Percentiles rank a stretch among this genome's conserved stretches.
Evolutionary conservation across 306 rosid species (phyloP).

Genomic region (Inga leiocalycina): DNA sequence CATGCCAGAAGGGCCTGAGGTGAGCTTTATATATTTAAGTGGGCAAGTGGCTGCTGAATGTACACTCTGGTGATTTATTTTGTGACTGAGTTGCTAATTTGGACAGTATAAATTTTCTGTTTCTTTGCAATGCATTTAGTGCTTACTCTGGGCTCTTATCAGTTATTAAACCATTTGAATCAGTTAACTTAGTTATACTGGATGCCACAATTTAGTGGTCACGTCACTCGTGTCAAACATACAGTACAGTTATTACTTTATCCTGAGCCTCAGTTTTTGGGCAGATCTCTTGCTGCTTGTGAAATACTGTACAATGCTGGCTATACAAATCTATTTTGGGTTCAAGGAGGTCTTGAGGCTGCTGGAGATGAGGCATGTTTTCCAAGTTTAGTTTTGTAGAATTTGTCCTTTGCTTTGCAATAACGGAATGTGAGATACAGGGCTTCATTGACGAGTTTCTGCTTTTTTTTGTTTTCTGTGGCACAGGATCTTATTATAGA

Average conservation of each 20-base stretch:
- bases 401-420: conserved; percentile 16
- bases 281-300: conserved; percentile 91
- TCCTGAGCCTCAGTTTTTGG: conserved; percentile 37
- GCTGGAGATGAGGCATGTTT: conserved; percentile 85
- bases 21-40: conserved; percentile 38
- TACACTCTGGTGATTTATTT: conserved; percentile 25
- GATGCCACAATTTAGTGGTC: conserved; percentile 15
- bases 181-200: background rate
- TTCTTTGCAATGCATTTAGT: conserved; percentile 27
- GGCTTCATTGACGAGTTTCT: conserved; percentile 27
- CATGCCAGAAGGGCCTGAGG: conserved; percentile 96
- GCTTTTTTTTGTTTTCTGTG: conserved; percentile 31
- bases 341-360: conserved; percentile 90
- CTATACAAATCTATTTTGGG: conserved; percentile 89
- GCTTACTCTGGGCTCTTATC: conserved; percentile 8
- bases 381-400: conserved; percentile 27
- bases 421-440: conserved; percentile 20
- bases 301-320: conserved; percentile 82
- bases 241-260: conserved; percentile 3
- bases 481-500: conserved; percentile 86
- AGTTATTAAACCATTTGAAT: conserved; percentile 14
- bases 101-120: conserved; percentile 1
- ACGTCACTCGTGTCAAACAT: conserved; percentile 12
- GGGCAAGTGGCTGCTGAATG: background rate
- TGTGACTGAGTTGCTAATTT: background rate